Base-by-base conservation (phyloP, 306 rosid species). In the Vicia villosa region DNA sequence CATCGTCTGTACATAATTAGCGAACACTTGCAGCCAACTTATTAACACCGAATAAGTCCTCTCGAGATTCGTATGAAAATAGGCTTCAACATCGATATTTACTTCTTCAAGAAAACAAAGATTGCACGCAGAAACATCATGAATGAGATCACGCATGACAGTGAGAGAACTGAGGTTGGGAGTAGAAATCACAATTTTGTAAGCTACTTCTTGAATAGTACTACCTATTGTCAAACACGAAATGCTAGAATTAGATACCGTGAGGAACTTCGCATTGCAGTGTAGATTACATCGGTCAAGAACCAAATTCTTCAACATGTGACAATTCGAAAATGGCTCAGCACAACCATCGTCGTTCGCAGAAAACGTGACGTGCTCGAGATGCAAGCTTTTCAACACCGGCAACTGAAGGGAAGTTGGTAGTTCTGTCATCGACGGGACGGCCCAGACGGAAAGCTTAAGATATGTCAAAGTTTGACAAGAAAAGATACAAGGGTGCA, bases 31-130 rank as follows among this genome's bases (percentile, higher is more conserved):
- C 24, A 76, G 57, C 64, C 66, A 68, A 63, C 36, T 68, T 15
- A 75, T 21, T n/a, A 68, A n/a, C 22, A 59, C n/a, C 5, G 15
- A 40, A 64, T 41, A 26, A 2, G 12, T 41, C 38, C 30, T 61
- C 22, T 60, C 61, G n/a, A 43, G 5, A 13, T 46, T 66, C 20
- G 60, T 8, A 32, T 59, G 59, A 71, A 71, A 59, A 30, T 43
- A 20, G 38, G 51, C 50, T 34, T 72, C 52, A 54, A 55, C 5
- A 2, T 72, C 68, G 36, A 76, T 61, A 10, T 57, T 42, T 9
- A 74, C 60, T 74, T 56, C 51, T 32, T 74, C 68, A 1, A 76
- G 75, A 34, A 50, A 26, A 76, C 58, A n/a, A 76, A 76, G 59
- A 41, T 41, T 7, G 32, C 65, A 59, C 2, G 46, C 9, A 2